These are phyloP conservation scores for Metarhizium humberi DNA, from an alignment of 2,329 filamentous ascomycete genomes.

Conservation along the genomic window DNA sequence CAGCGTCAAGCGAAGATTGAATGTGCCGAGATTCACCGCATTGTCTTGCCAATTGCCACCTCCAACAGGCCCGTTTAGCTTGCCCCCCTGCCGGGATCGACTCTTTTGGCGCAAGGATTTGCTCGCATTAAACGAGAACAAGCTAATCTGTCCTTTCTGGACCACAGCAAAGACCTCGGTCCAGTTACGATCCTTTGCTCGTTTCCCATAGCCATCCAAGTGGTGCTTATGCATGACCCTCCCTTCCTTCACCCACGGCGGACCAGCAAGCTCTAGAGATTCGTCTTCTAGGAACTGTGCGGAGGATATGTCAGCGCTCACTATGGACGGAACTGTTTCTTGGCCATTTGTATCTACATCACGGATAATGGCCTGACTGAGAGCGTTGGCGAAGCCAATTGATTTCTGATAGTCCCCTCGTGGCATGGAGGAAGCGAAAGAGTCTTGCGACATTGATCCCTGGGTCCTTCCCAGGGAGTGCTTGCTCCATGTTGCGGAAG, in stretches of 20 bases:
- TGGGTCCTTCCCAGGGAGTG: constrained; percentile 86
- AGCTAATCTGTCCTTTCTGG: constrained; percentile 84
- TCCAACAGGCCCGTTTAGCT: constrained; percentile 60
- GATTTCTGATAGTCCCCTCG: constrained; percentile 86
- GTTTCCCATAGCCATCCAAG: constrained; percentile 80
- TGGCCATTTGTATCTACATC: constrained; percentile 60
- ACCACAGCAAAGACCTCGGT: constrained; percentile 92
- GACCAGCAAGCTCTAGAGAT: constrained; percentile 78
- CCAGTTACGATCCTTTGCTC: constrained; percentile 91
- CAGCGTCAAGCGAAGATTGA: constrained; percentile 82
- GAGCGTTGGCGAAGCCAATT: constrained; percentile 92
- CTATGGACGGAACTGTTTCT: constrained; percentile 35
- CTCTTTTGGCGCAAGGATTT: constrained; percentile 65
- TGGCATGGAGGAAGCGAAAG: constrained; percentile 67
- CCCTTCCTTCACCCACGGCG: constrained; percentile 98
- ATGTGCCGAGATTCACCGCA: constrained; percentile 79
- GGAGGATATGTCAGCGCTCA: constrained; percentile 50
- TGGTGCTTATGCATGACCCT: constrained; percentile 95
- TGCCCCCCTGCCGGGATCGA: constrained; percentile 40
- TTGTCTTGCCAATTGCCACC: constrained; percentile 99
- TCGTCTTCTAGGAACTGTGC: constrained; percentile 81
- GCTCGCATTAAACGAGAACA: constrained; percentile 85
- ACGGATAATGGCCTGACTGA: constrained; percentile 93
- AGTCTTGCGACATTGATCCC: constrained; percentile 87
- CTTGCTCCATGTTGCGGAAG: constrained; percentile 93